phyloP scores from a whole-genome alignment of 2,329 filamentous ascomycete genomes.

The Dryadomyces quercivorus region DNA sequence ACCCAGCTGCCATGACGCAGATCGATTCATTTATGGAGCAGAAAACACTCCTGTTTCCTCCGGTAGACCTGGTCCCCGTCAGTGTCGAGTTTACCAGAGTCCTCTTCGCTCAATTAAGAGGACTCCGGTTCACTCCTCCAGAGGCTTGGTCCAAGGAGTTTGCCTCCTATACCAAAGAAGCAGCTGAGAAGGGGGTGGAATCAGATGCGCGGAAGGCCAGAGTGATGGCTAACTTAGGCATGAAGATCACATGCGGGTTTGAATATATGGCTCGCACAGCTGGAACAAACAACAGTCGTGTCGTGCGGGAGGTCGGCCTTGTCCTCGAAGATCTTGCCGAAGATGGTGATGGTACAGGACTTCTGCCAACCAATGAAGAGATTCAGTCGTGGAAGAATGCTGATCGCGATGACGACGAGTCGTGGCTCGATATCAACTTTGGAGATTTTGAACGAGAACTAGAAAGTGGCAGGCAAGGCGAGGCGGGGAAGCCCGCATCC shows the following conservation, averaged over 20 bases:
- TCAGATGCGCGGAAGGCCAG: slow-evolving; percentile 14
- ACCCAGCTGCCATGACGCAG: slow-evolving; percentile 62
- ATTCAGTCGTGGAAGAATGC: slow-evolving; percentile 55
- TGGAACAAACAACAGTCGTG: slow-evolving; percentile 53
- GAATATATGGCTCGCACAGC: slow-evolving; percentile 70
- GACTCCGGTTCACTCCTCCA: slow-evolving; percentile 66
- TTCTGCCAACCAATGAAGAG: slow-evolving; percentile 60
- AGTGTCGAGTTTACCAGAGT: slow-evolving; percentile 78
- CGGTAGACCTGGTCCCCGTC: slow-evolving; percentile 65
- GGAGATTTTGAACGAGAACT: slow-evolving; percentile 79
- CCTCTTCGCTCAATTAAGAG: slow-evolving; percentile 79
- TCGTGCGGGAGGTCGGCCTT: slow-evolving; percentile 63
- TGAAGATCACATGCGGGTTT: slow-evolving; percentile 84
- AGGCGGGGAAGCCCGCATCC: neutral
- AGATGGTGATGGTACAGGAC: slow-evolving; percentile 45
- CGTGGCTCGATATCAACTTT: slow-evolving; percentile 87
- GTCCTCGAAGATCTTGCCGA: slow-evolving; percentile 63
- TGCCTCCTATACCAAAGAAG: slow-evolving; percentile 15
- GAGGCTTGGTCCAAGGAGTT: slow-evolving; percentile 33
- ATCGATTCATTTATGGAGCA: slow-evolving; percentile 36
- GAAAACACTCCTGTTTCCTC: slow-evolving; percentile 42
- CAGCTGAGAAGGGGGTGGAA: slow-evolving; percentile 7
- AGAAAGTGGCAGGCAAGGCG: slow-evolving; percentile 24
- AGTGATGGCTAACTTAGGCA: slow-evolving; percentile 54
- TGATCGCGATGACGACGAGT: slow-evolving; percentile 65